Percentiles rank a stretch among this genome's conserved stretches.
These are phyloP conservation scores for Schwanniomyces etchellsii DNA, from an alignment of 1,139 yeast species.

Conservation along the genomic window DNA sequence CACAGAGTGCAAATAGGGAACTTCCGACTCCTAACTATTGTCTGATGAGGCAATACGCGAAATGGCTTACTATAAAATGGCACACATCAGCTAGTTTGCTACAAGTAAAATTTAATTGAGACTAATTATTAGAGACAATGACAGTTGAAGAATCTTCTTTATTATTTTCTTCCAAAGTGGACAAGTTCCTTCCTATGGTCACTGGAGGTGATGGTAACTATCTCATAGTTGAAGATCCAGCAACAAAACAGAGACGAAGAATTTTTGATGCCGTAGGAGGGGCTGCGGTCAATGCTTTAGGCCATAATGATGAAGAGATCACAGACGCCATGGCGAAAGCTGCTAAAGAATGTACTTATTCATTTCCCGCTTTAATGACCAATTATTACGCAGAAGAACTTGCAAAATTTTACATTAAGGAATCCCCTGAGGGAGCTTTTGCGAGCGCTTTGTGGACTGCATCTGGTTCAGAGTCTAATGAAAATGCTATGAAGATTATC, in stretches of 20 bases:
- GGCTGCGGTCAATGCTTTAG: slow-evolving; percentile 60
- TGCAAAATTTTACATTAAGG: slow-evolving; percentile 46
- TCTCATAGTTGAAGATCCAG: slow-evolving; percentile 43
- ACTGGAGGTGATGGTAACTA: slow-evolving; percentile 44
- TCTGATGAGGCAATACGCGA: no score
- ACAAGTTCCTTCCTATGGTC: slow-evolving; percentile 23
- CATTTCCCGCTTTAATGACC: slow-evolving; percentile 38
- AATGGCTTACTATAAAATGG: no score
- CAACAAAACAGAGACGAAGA: slow-evolving; percentile 33
- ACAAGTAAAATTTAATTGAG: no score
- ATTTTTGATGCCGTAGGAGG: slow-evolving; percentile 56
- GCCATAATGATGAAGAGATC: slow-evolving; percentile 53
- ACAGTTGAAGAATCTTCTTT: background rate
- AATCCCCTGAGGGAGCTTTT: slow-evolving; percentile 51
- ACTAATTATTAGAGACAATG: no score
- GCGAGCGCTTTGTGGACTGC: slow-evolving; percentile 50
- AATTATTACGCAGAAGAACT: slow-evolving; percentile 46
- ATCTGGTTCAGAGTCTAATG: slow-evolving; percentile 60
- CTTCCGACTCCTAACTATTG: no score
- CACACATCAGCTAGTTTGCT: no score
- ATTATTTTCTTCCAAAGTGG: slow-evolving; percentile 1
- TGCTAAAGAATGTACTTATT: slow-evolving; percentile 39
- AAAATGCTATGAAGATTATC: slow-evolving; percentile 51
- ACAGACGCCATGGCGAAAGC: slow-evolving; percentile 43
- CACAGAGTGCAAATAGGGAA: no score